Percentiles rank a stretch among this genome's conserved stretches.
phyloP scores from a whole-genome alignment of 2,329 filamentous ascomycete genomes.

The Colletotrichum karsti region DNA sequence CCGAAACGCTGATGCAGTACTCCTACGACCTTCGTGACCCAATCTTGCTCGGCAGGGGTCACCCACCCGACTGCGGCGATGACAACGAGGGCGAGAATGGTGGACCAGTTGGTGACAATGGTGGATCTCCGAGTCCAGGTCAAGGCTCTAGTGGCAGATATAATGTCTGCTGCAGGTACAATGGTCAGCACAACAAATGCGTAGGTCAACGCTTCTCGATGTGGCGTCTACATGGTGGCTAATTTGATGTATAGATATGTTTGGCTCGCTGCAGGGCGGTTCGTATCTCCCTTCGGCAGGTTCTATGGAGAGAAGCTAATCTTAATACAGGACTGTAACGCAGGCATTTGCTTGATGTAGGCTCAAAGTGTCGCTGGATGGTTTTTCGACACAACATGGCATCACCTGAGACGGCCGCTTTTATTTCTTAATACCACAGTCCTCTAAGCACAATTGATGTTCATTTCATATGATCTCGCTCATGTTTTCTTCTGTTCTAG shows the following conservation, averaged over 20 bases:
- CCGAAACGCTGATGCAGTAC: neutral
- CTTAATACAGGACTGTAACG: too few species aligned
- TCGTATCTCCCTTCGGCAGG: too few species aligned
- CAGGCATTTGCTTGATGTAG: neutral
- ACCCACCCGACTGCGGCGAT: too few species aligned
- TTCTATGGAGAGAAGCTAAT: too few species aligned
- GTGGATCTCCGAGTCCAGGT: neutral
- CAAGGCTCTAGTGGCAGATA: neutral
- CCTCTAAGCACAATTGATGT: too few species aligned
- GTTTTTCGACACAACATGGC: neutral
- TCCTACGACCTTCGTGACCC: neutral
- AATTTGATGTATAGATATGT: neutral
- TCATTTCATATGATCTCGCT: too few species aligned
- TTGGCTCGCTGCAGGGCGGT: neutral
- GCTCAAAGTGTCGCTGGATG: neutral
- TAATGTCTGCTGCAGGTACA: neutral
- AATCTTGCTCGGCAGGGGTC: neutral
- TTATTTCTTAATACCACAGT: too few species aligned
- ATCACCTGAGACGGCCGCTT: too few species aligned
- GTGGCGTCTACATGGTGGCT: accelerated
- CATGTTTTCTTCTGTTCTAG: too few species aligned
- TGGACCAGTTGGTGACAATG: neutral
- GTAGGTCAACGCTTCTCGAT: neutral
- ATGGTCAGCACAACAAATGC: neutral
- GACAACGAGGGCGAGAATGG: too few species aligned